Evolutionary conservation across 2,329 filamentous ascomycete species (phyloP), one percentile per base, ranked within the genome.

Genomic region (Fonsecaea monophora): DNA sequence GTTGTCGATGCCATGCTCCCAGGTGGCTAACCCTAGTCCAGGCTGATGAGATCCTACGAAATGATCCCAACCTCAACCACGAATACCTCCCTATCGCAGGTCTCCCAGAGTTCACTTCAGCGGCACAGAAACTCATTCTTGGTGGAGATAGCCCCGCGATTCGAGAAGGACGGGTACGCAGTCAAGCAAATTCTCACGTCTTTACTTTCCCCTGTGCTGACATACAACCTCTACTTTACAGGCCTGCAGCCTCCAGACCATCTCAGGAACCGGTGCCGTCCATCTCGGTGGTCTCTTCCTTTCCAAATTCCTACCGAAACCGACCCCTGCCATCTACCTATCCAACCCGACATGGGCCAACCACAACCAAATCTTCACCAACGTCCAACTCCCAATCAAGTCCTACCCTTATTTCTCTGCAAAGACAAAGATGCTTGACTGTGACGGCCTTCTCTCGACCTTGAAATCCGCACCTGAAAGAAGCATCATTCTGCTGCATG

Each of bases 41-140:
- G 94, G 95, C 95, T 74, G 94, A 98, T 78, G 90, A 95, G 72
- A 88, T 92, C 75, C 87, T 98, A 73, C 91, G 89, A 79, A 90
- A 90, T 77, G 93, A 97, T 81, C 93, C 94, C 77, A 87, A 92
- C 67, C 85, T 96, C 74, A 96, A 99, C 83, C 94, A 99, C 84
- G 95, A 99, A 86, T 99, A 99, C 82, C 92, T 96, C 67, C 94
- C 95, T 67, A 99, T 99, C 78, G 91, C 93, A 70, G 95, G 95
- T 76, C 86, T 98, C 67, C 82, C 89, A 64, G 86, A 90, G 70
- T 96, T 97, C 82, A 97, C 92, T 67, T 86, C 87, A 73, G 96
- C 95, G 77, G 94, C 95, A 30, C 92, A 94, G 78, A 94, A 95
- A 82, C 86, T 98, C 74, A 91, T 97, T 67, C 86, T 98, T 37